Percentiles rank a stretch among this genome's conserved stretches.
phyloP scores from a whole-genome alignment of 306 rosid genomes.

The Prunus armeniaca region DNA sequence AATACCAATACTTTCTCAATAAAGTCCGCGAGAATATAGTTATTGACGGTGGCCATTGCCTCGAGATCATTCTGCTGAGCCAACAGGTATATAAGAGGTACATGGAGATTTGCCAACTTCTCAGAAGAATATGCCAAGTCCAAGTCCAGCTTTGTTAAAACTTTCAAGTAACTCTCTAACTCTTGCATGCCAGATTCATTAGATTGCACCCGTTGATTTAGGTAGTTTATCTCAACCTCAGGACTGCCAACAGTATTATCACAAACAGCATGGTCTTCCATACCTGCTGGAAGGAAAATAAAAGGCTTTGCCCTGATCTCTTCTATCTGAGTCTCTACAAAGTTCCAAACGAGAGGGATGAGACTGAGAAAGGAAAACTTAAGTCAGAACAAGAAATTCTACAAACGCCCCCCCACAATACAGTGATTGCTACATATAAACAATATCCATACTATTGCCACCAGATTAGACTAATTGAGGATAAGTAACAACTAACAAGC shows the following conservation, averaged over 20 bases:
- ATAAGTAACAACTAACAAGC: constrained; percentile 1
- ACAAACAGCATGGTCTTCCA: constrained; percentile 42
- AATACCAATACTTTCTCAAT: constrained; percentile 60
- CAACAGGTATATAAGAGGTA: constrained; percentile 56
- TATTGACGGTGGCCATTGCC: constrained; percentile 39
- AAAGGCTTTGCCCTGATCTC: not conserved
- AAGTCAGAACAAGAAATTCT: not conserved
- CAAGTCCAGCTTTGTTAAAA: constrained; percentile 63
- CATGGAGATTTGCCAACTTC: constrained; percentile 75
- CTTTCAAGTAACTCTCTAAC: constrained; percentile 51
- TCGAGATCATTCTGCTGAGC: constrained; percentile 77
- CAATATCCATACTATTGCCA: not conserved
- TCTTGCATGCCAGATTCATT: constrained; percentile 46
- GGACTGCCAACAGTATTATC: constrained; percentile 31
- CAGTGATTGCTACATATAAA: not conserved
- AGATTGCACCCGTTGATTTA: constrained; percentile 35
- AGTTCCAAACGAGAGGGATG: not conserved
- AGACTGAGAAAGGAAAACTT: not conserved
- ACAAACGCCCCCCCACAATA: not conserved
- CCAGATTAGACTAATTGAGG: not conserved
- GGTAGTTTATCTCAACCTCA: constrained; percentile 30
- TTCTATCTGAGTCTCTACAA: constrained; percentile 3
- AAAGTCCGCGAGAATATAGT: constrained; percentile 35
- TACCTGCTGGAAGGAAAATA: constrained; percentile 24
- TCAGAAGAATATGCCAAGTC: constrained; percentile 79